phyloP scores from a whole-genome alignment of 371 early-diverging fungal genomes.

The Mortierella sp. region DNA sequence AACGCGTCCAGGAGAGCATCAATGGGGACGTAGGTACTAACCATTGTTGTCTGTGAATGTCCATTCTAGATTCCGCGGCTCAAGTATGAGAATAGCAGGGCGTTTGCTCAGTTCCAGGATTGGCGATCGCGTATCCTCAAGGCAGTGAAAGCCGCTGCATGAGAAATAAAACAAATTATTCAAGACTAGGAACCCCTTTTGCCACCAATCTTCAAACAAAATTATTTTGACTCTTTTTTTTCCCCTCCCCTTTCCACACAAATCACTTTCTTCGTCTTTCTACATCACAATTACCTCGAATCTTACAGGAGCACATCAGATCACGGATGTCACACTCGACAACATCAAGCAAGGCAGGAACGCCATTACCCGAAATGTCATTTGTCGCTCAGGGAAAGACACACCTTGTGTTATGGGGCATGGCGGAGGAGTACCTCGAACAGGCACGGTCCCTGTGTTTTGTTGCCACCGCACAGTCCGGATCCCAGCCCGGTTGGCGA shows the following conservation, averaged over 20 bases:
- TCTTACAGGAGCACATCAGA: not conserved
- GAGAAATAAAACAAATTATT: slow-evolving; percentile 6
- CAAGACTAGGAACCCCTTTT: slow-evolving; percentile 2
- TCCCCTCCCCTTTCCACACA: not conserved
- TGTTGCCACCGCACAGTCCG: slow-evolving; percentile 44
- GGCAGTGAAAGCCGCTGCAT: not conserved
- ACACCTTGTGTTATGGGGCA: slow-evolving; percentile 41
- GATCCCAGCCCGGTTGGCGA: slow-evolving; percentile 38
- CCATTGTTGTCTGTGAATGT: not conserved
- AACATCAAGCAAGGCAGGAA: slow-evolving; percentile 1
- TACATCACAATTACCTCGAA: not conserved
- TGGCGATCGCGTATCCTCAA: slow-evolving; percentile 39
- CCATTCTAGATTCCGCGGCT: slow-evolving; percentile 42
- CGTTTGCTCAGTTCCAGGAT: slow-evolving; percentile 41
- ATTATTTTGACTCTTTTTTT: not conserved
- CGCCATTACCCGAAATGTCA: slow-evolving; percentile 7
- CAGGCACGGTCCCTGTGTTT: slow-evolving; percentile 49
- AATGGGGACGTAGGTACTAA: not conserved
- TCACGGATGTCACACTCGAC: not conserved
- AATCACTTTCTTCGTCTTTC: not conserved
- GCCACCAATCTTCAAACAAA: slow-evolving; percentile 3
- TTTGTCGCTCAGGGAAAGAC: slow-evolving; percentile 40
- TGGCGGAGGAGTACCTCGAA: slow-evolving; percentile 51
- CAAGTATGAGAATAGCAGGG: slow-evolving; percentile 39
- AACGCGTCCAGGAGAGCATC: not conserved